Percentiles rank a stretch among this genome's conserved stretches.
Conservation (phyloP, 1,139 yeast genomes). For the Kurtzmaniella quercitrusa region DNA sequence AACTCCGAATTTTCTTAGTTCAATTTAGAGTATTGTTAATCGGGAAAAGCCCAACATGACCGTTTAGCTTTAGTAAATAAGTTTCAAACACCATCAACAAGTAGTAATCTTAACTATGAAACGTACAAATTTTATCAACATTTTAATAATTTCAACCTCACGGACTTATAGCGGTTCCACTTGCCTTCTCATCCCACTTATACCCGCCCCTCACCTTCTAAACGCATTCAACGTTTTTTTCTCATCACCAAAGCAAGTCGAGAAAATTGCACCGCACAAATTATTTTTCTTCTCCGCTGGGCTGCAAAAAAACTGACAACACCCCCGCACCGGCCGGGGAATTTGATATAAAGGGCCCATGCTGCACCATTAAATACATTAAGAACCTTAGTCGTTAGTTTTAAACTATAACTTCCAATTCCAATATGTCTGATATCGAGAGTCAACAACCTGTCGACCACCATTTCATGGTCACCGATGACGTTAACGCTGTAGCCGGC, state of each 20-base stretch:
- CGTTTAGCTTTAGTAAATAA: not conserved
- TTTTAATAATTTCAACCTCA: too few relatives aligned
- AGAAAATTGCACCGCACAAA: not conserved
- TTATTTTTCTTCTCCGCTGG: not conserved
- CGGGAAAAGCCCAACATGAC: not conserved
- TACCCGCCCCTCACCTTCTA: too few relatives aligned
- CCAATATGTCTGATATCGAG: slow-evolving; percentile 22
- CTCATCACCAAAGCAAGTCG: not conserved
- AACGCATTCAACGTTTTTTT: too few relatives aligned
- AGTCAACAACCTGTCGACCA: slow-evolving; percentile 26
- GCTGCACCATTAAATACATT: not conserved
- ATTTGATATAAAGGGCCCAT: not conserved
- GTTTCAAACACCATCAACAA: not conserved
- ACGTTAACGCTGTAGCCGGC: slow-evolving; percentile 7
- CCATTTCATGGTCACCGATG: slow-evolving; percentile 10
- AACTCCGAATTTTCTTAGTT: not conserved
- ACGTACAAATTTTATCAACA: too few relatives aligned
- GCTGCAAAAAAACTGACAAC: not conserved
- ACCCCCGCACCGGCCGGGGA: not conserved
- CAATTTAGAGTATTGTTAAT: not conserved
- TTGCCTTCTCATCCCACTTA: too few relatives aligned
- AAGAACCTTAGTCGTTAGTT: not conserved
- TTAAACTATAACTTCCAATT: not conserved
- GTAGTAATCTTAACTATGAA: too few relatives aligned
- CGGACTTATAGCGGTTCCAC: not conserved